Evolutionary conservation across 192 early-diverging fungal genomes (phyloP), one percentile per base, ranked within the genome.

Genomic region (Backusella macrospora): DNA sequence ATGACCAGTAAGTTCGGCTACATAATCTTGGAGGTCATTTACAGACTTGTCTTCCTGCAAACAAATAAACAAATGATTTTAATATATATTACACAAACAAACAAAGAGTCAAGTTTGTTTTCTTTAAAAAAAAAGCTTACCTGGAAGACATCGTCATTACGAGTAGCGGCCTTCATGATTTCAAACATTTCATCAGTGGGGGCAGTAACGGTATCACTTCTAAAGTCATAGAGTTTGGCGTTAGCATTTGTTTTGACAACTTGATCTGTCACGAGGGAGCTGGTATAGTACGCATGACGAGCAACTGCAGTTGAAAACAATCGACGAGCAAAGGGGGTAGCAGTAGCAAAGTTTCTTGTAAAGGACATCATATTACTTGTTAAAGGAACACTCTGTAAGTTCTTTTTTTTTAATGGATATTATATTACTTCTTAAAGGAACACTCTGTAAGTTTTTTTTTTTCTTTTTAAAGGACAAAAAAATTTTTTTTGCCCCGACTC

Each of bases 11-110:
- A 96, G 77, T n/a, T 82, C 71, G 4, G 93, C 90, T 0, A 94
- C 85, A 39, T 83, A 84, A 0, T 72, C 49, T 71, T 98, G 91
- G 0, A 98, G 85, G 16, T 83, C 85, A 12, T 86, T 83, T 45
- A 94, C 87, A 16, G 91, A 91, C 6, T 90, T 86, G 73, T 96
- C 96, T 72, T 95, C 95, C 81, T 92, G 77, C 39, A 44, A 21
- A 42, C 38, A 48, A 65, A 18, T 26, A 48, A 18, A 26, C 8
- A 52, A 52, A 6, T 12, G 1, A 38, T 65, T 7, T 44, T 46
- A 40, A 62, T 67, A 15, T 65, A 44, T 37, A 34, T 34, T 34
- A 64, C 6, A 62, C 73, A 59, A 3, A 72, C 37, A 39, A 47
- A 5, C 14, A n/a, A 65, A 21, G 18, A 10, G 48, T 21, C 6